Conservation (phyloP, 2,329 filamentous ascomycete genomes). For the Xylariaceae sp. region DNA sequence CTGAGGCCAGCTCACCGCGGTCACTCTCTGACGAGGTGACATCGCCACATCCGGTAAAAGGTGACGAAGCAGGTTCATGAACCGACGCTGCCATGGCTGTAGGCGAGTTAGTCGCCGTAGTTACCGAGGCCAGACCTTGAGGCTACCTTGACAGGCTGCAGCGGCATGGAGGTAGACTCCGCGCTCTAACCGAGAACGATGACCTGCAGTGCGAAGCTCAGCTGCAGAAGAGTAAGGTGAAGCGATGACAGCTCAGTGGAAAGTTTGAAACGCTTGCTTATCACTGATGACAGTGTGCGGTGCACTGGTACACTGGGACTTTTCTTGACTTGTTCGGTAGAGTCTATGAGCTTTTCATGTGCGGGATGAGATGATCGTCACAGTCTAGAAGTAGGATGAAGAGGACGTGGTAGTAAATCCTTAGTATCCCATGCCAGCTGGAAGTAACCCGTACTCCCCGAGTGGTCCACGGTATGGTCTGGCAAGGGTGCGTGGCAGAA, state of each 20-base stretch:
- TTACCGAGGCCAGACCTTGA: slow-evolving; percentile 41
- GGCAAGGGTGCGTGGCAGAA: slow-evolving; percentile 30
- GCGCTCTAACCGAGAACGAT: slow-evolving; percentile 7
- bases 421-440: slow-evolving; percentile 27
- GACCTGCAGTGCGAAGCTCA: slow-evolving; percentile 12
- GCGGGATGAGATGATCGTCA: slow-evolving; percentile 2
- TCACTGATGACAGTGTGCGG: slow-evolving; percentile 1
- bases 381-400: slow-evolving; percentile 5
- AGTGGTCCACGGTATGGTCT: slow-evolving; percentile 33
- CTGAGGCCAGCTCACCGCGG: slow-evolving; percentile 35
- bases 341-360: slow-evolving; percentile 14
- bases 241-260: slow-evolving; percentile 12
- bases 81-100: slow-evolving; percentile 27
- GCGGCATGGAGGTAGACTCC: slow-evolving; percentile 28
- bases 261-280: neutral
- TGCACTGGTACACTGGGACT: slow-evolving; percentile 4
- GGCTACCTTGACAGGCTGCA: slow-evolving; percentile 45
- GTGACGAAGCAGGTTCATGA: slow-evolving; percentile 28
- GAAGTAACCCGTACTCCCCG: slow-evolving; percentile 35
- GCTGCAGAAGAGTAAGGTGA: slow-evolving; percentile 19
- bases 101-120: slow-evolving; percentile 27
- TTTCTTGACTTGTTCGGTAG: neutral
- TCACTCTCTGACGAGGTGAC: slow-evolving; percentile 31
- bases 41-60: slow-evolving; percentile 35
- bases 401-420: slow-evolving; percentile 29